phyloP scores from a whole-genome alignment of 208 protist genomes.

The Trypanosoma mega region DNA sequence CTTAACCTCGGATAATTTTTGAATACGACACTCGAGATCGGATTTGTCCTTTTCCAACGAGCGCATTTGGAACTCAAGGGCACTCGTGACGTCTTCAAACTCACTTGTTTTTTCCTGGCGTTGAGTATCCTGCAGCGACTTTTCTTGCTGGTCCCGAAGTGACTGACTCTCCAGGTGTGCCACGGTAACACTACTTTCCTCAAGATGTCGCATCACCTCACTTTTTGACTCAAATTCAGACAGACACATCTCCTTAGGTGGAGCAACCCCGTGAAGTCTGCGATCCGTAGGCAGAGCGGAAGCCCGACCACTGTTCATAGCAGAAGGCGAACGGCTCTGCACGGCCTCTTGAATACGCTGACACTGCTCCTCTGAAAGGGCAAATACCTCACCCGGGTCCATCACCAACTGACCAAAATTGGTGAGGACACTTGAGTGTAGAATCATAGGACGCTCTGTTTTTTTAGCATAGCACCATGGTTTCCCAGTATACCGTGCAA shows the following conservation, averaged over 20 bases:
- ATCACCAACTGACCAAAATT: background rate
- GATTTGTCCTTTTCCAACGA: background rate
- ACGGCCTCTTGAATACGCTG: background rate
- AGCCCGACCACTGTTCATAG: background rate
- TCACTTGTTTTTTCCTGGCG: no score
- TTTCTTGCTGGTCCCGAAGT: no score
- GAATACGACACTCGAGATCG: background rate
- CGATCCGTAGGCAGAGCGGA: no score
- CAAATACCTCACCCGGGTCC: background rate
- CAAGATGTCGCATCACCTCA: no score
- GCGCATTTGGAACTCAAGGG: no score
- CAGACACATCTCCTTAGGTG: no score
- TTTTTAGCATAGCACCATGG: background rate
- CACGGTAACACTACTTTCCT: no score
- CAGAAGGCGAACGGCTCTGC: background rate
- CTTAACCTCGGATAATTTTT: background rate
- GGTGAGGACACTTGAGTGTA: slow-evolving; percentile 13
- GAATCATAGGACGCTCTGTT: slow-evolving; percentile 1
- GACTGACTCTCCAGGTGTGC: no score
- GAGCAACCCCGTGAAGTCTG: no score
- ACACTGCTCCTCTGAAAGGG: slow-evolving; percentile 7
- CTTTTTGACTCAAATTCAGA: no score
- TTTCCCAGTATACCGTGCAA: background rate
- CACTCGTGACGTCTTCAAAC: no score
- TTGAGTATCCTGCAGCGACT: no score